Base-by-base conservation (phyloP, 257 asterid species). In the Solanum bukasovii region DNA sequence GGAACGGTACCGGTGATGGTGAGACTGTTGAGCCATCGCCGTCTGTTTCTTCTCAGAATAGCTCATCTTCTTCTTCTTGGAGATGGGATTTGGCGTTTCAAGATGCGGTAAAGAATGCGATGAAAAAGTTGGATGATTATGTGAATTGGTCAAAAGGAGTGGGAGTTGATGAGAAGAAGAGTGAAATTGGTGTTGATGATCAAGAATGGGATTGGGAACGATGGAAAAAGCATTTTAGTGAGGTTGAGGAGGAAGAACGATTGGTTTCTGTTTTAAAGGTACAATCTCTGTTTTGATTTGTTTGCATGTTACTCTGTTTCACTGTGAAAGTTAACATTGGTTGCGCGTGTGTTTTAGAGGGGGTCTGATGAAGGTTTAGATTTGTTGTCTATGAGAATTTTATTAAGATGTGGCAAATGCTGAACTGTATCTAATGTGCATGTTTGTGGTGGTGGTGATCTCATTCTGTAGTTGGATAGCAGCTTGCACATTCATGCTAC, bases 151-250 rank as follows among this genome's bases (percentile, higher is more conserved):
- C 90, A 87, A 88, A 92, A 87, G 71, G 90, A 83, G 87, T 42
- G 67, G 91, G 87, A 44, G 87, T 74, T 85, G 89, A 12, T n/a
- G 83, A 84, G 87, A 35, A 11, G 27, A 81, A 61, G 35, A 82
- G 67, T 87, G 92, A 88, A 52, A 90, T 18, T 1, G n/a, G 83
- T 8, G 93, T 87, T 79, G 96, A 83, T 52, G 89, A 78, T 42
- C 94, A 87, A 87, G 99, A 91, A 83, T 95, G 98, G 98, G 96
- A 94, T 91, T 96, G 98, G 99, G 99, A 95, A 91, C 93, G 95
- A 88, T 97, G 99, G 99, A 92, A 89, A 90, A 93, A 91, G 87
- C 98, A 97, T 90, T 94, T 97, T 85, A 85, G 83, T 3, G 95
- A 93, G 90, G 94, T 96, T 75, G 99, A 97, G 86, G 98, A 95